Base-by-base conservation (phyloP, 352 stramenopile genomes). In the Phytophthora palmivora region DNA sequence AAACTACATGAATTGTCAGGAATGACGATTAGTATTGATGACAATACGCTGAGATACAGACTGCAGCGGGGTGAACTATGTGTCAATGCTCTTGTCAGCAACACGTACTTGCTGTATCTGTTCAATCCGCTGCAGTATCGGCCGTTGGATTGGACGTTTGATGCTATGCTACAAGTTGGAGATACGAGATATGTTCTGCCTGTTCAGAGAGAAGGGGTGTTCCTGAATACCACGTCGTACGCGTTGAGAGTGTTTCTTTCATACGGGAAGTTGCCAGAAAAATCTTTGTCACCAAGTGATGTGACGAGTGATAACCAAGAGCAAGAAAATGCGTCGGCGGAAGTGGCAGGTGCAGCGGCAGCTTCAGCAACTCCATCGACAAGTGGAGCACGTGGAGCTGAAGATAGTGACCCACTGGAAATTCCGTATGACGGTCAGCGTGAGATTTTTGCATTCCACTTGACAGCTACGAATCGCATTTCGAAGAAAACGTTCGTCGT, bases 21-120 rank as follows among this genome's bases (percentile, higher is more conserved):
- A 0, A 94, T 95, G 87, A 92, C 84, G 7, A 91, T 95, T 57
- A 70, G 74, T 57, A 87, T 94, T 34, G 87, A 95, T 43, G 87
- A 95, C 66, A 94, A 94, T 67, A 93, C 82, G 49, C 62, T 95
- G 32, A 75, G 84, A 15, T 95, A 93, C 64, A 64, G 69, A n/a
- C 63, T 91, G 4, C 70, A 82, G 24, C 46, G 70, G 2, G 61
- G 77, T 42, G 76, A 88, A 21, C 58, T 94, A 36, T 93, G 83
- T 49, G 72, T 95, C 14, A 95, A 95, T 51, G 80, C 84, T 1
- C 64, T 95, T 24, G 81, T 92, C 46, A 91, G 83, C 74, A 95
- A 94, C 58, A 88, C 87, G 57, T 95, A 94, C 67, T 65, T 95
- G 61, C 66, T 95, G n/a, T 94, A 95, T 28, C 55, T 95, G 30